phyloP scores from a whole-genome alignment of 2,329 filamentous ascomycete species.

The Xylariaceae sp. region DNA sequence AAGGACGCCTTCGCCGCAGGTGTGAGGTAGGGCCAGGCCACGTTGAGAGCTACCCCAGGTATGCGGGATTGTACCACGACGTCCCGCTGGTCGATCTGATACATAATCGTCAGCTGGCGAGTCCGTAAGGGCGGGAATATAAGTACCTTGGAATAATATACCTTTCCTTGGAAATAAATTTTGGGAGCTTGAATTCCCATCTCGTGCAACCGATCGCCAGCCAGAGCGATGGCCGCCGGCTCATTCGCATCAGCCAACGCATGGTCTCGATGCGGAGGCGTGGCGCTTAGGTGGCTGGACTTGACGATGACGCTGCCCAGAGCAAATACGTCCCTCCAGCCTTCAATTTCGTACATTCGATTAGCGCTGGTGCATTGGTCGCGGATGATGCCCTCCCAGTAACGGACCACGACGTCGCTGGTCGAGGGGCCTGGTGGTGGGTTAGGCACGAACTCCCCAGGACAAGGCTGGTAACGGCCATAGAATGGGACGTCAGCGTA shows the following conservation, averaged over 20 bases:
- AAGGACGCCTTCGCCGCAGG: conserved; percentile 42
- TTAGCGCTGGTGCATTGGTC: too few species aligned
- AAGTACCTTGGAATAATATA: too few species aligned
- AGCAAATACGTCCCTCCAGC: conserved; percentile 50
- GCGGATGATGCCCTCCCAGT: too few species aligned
- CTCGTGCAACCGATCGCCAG: conserved; percentile 35
- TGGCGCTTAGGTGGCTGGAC: conserved; percentile 25
- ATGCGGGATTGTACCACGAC: conserved; percentile 51
- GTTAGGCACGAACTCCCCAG: too few species aligned
- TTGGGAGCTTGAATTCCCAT: conserved; percentile 45
- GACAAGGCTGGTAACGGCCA: too few species aligned
- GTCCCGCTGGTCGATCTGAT: too few species aligned
- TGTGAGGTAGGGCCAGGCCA: conserved; percentile 48
- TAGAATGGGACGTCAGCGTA: too few species aligned
- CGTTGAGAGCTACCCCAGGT: conserved; percentile 45
- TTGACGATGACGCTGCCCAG: conserved; percentile 30
- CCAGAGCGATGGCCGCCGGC: conserved; percentile 39
- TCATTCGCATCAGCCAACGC: conserved; percentile 52
- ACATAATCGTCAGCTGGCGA: too few species aligned
- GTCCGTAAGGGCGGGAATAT: too few species aligned
- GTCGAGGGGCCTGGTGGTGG: too few species aligned
- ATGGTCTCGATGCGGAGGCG: conserved; percentile 39
- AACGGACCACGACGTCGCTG: too few species aligned
- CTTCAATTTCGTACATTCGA: too few species aligned
- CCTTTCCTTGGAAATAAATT: conserved; percentile 49